Evolutionary conservation across 2,329 filamentous ascomycete genomes (phyloP), one percentile per base, ranked within the genome.

Genomic region (Exophiala aquamarina): DNA sequence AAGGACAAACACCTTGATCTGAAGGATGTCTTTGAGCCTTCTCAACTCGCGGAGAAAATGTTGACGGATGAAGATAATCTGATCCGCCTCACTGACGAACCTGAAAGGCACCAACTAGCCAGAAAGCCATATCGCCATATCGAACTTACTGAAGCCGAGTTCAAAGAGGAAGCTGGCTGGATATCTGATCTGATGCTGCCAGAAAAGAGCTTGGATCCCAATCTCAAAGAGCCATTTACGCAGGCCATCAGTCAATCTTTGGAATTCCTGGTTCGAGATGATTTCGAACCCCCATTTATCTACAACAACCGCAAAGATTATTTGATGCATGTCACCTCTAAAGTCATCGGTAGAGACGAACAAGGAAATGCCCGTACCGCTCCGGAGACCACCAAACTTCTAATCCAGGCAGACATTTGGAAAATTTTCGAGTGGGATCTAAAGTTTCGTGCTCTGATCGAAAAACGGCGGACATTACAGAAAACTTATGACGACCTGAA

Each of bases 251-350:
- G 84, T 58, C 95, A 95, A 67, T 91, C 97, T 9, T 78, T 98
- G 31, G 89, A 96, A 61, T 96, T 97, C 64, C 89, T 98, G 69
- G 89, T 95, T 41, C 83, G 92, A 3, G 91, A 97, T 56, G 89
- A 95, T 58, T 89, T 92, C 59, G 93, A 98, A 67, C 90, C 96
- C 1, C 92, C 93, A 0, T 98, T 95, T 66, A 93, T 98, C 59
- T 96, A 96, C 68, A 92, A 96, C 66, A 93, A 98, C 63, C 89
- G 93, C 52, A 95, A 96, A 68, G 93, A 98, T 66, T 98, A 97
- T 63, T 79, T 98, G 34, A 94, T 98, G 47, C 89, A 97, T 62
- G 87, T 87, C 18, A 85, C 84, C 56, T 90, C 88, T 63, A 70
- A 77, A n/a, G 72, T 77, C 31, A 77, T 79, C 5, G 83, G 72